A percentile compares a stretch with the other conserved stretches of the same genome.
These are phyloP conservation scores for Fraxinus floribunda DNA, from an alignment of 305 asterid genomes.

Conservation along the genomic window DNA sequence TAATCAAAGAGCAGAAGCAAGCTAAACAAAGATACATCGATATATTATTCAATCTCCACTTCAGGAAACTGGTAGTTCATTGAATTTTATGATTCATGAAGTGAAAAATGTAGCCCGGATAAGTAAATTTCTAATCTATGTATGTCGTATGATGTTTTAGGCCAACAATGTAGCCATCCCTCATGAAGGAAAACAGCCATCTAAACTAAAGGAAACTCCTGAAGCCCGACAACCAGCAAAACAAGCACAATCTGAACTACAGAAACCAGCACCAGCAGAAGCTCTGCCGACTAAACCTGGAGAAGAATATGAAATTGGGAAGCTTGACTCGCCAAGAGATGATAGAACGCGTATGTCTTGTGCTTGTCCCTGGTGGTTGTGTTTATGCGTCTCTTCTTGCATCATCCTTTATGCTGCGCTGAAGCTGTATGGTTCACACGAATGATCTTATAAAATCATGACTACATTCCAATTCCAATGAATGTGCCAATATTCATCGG, in stretches of 20 bases:
- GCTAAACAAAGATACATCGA: slow-evolving; percentile 69
- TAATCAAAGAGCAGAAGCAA: slow-evolving; percentile 50
- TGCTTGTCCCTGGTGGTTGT: slow-evolving; percentile 41
- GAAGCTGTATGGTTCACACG: slow-evolving; percentile 39
- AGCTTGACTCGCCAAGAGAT: slow-evolving; percentile 11
- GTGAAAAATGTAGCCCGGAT: background rate
- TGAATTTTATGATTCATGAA: background rate
- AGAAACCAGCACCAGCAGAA: slow-evolving; percentile 22
- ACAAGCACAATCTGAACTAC: slow-evolving; percentile 19
- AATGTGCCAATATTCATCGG: background rate
- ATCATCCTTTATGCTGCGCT: slow-evolving; percentile 46
- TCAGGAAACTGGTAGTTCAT: slow-evolving; percentile 54
- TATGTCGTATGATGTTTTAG: slow-evolving; percentile 23
- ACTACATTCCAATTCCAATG: background rate
- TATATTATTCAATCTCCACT: slow-evolving; percentile 62
- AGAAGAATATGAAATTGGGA: slow-evolving; percentile 11
- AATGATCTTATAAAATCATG: slow-evolving; percentile 24
- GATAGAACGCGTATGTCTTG: slow-evolving; percentile 28
- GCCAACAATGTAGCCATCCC: slow-evolving; percentile 40
- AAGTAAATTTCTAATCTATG: background rate
- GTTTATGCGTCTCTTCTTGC: slow-evolving; percentile 47
- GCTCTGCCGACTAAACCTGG: slow-evolving; percentile 23
- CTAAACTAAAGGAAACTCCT: background rate
- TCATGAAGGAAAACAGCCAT: slow-evolving; percentile 36
- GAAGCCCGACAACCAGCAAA: slow-evolving; percentile 7